Conservation (phyloP, 129 eudicot genomes). For the Erigeron canadensis region DNA sequence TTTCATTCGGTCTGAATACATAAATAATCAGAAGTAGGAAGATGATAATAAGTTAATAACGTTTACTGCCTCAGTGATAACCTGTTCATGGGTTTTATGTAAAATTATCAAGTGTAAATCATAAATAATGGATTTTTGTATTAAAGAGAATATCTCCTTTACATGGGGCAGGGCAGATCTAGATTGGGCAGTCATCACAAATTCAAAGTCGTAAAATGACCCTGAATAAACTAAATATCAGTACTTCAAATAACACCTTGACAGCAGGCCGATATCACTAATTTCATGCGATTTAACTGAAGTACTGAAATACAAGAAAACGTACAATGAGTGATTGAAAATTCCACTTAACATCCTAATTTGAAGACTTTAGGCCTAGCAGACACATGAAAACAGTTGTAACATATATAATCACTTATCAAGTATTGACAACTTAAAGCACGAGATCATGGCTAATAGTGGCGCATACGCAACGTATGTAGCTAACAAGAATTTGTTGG, state of each 20-base stretch:
- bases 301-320: neutral
- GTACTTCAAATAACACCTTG: neutral
- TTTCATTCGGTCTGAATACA: too few relatives aligned
- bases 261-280: too few relatives aligned
- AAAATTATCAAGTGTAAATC: neutral
- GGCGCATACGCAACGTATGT: too few relatives aligned
- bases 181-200: neutral
- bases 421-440: too few relatives aligned
- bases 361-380: neutral
- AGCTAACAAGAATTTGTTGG: too few relatives aligned
- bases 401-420: neutral
- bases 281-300: too few relatives aligned
- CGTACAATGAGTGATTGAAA: neutral
- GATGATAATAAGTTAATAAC: too few relatives aligned
- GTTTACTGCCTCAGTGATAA: too few relatives aligned
- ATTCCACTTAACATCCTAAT: neutral
- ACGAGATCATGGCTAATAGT: neutral
- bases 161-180: neutral
- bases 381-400: neutral
- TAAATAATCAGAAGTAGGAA: too few relatives aligned
- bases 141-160: neutral
- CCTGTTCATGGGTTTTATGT: neutral
- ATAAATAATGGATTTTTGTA: neutral
- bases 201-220: neutral
- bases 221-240: neutral